Evolutionary conservation across 306 rosid genomes (phyloP), one percentile per base, ranked within the genome.

Genomic region (Pyrus bretschneideri): DNA sequence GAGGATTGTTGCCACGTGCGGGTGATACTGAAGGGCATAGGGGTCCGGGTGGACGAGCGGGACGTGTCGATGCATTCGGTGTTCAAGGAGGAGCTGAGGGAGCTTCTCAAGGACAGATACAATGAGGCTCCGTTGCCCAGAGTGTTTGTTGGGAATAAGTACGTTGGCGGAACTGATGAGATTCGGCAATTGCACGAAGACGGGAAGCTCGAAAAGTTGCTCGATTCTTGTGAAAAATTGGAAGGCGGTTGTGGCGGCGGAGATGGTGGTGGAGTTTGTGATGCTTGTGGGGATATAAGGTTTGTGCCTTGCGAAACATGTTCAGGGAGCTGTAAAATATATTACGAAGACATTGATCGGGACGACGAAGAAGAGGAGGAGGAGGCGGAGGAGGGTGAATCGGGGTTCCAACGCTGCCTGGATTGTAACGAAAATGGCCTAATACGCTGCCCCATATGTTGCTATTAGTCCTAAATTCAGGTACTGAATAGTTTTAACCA

Each of bases 371-470:
- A 80, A 13, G 67, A 64, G 4, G 85, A 67, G 11, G 85, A 72
- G 59, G 80, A 51, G 52, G 84, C 61, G 62, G 83, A 67, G 66
- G 67, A 74, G 21, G 75, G 54, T 54, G 91, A 85, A 5, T 88
- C 45, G 71, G 97, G 98, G 23, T 91, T 92, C 69, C 91, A 91
- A 29, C 89, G 98, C 15, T 96, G 98, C 73, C 86, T 89, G 11
- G 87, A 91, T 76, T 96, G 99, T 69, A 92, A 96, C 69, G 99
- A 96, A 81, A 96, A 91, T 84, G 99, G 99, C 6, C 89, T 96
- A 33, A 83, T 87, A 13, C 89, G 93, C 1, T 96, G 99, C 63
- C 91, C 93, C 7, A 54, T 88, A 2, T 96, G 99, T 80, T 89
- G 93, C 87, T 69, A 45, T 63, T 88, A 90, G 76, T 33, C 72